Conservation (phyloP, 2,329 filamentous ascomycete species). For the Aspergillus hortae region DNA sequence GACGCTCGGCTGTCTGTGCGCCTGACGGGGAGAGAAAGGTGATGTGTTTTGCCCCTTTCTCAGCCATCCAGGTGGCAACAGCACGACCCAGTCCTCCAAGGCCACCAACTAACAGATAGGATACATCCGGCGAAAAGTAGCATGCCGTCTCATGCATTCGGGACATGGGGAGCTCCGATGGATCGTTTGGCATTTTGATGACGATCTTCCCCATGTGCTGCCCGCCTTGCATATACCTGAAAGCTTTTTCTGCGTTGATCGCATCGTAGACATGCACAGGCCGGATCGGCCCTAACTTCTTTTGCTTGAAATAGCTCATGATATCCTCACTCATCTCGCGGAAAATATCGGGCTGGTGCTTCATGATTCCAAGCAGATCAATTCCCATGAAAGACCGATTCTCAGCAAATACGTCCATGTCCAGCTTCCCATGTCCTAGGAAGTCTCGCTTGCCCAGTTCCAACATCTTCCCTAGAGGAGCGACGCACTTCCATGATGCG, state of each 20-base stretch:
- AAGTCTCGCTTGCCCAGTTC: constrained; percentile 28
- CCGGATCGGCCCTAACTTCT: constrained; percentile 13
- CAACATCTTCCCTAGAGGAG: constrained; percentile 25
- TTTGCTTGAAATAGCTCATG: constrained; percentile 1
- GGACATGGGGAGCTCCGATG: background rate
- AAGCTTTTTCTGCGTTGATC: constrained; percentile 34
- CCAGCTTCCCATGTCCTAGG: constrained; percentile 17
- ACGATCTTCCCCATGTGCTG: constrained; percentile 47
- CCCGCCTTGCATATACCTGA: constrained; percentile 43
- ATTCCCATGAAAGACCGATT: constrained; percentile 22
- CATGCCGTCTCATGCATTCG: constrained; percentile 1
- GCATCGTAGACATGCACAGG: constrained; percentile 22
- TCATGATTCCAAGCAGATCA: constrained; percentile 18
- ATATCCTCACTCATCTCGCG: constrained; percentile 9
- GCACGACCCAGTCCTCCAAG: constrained; percentile 39
- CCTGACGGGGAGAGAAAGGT: constrained; percentile 32
- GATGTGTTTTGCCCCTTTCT: constrained; percentile 32
- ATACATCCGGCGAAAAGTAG: constrained; percentile 3
- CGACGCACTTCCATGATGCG: constrained; percentile 30
- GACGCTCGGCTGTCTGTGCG: constrained; percentile 7
- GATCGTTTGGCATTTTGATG: constrained; percentile 8
- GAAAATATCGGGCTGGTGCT: constrained; percentile 3
- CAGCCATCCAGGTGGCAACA: constrained; percentile 34
- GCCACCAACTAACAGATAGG: constrained; percentile 38
- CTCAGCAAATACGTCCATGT: constrained; percentile 19